Base-by-base conservation (phyloP, 495 filamentous ascomycete genomes). In the Penicillium paradoxum region DNA sequence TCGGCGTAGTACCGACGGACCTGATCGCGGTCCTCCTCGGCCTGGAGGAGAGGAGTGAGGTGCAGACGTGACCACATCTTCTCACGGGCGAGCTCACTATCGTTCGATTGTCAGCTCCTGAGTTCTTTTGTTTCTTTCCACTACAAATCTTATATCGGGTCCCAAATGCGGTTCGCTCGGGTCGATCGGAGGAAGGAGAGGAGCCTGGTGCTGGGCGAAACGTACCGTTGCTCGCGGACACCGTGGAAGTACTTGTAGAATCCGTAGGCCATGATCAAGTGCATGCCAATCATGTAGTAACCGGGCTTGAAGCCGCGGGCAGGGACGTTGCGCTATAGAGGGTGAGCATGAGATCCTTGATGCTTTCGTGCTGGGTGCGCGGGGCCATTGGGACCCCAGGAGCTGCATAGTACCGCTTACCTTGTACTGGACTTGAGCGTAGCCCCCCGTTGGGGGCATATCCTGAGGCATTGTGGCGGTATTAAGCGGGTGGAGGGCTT, bases 21-120 rank as follows among this genome's bases (percentile, higher is more conserved):
- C 65, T 89, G 84, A 75, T 98, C 93, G 42, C 93, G 86, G 76
- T 98, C 93, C 64, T 92, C 88, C 67, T 98, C 93, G 49, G 93
- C 93, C 65, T 97, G 91, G 45, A 98, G 84, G 56, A 93, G 70
- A 27, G 93, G 93, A 65, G 90, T 90, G 43, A 98, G 76, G 68
- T 98, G 82, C 60, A 97, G 91, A 59, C 93, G 86, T 39, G 85
- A 79, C 93, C 93, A 98, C 81, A 96, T 91, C 78, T 98, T 98
- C 65, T 98, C 93, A 40, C 93, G 89, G 47, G 84, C 88, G 54
- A 95, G 87, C 68, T 98, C 93, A 65, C 92, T 97, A 59, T 49
- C 24, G 25, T 14, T n/a, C 33, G 37, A 49, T 46, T 41, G 19
- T 62, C 27, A 61, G 30, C 27, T 5, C 14, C 36, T 38, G 9